These are phyloP conservation scores for Salix exigua DNA, from an alignment of 345 rosid genomes.

Conservation along the genomic window DNA sequence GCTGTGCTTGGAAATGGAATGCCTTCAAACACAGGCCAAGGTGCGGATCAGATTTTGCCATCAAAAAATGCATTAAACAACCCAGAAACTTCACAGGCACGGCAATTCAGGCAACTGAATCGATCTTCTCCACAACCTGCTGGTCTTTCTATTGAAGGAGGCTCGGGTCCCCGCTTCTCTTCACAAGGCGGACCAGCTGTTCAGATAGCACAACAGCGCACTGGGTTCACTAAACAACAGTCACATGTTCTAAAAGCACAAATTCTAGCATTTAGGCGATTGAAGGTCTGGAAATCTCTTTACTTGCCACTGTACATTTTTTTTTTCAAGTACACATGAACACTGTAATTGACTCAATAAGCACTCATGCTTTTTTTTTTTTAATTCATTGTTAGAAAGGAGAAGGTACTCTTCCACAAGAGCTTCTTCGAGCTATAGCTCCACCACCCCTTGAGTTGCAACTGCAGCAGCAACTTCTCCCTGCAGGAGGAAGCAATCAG, in stretches of 20 bases:
- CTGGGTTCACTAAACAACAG: constrained; percentile 88
- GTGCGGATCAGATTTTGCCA: constrained; percentile 50
- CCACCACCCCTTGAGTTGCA: constrained; percentile 88
- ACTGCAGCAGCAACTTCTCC: constrained; percentile 47
- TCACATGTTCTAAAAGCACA: constrained; percentile 98
- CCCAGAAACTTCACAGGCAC: constrained; percentile 59
- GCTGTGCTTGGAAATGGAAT: constrained; percentile 58
- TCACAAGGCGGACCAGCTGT: constrained; percentile 52
- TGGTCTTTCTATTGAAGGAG: constrained; percentile 50
- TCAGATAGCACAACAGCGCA: constrained; percentile 50
- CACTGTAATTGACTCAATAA: background rate
- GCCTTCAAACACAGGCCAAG: constrained; percentile 50
- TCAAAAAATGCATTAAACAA: constrained; percentile 44
- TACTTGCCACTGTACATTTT: background rate
- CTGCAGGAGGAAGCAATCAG: constrained; percentile 53
- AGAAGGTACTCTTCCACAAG: constrained; percentile 85
- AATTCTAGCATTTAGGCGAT: constrained; percentile 89
- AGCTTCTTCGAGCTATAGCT: constrained; percentile 85
- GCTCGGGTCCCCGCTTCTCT: constrained; percentile 32
- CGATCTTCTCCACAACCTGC: constrained; percentile 53
- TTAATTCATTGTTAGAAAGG: constrained; percentile 67
- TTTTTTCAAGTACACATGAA: background rate
- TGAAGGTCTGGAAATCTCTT: constrained; percentile 56
- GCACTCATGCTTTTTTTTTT: constrained; percentile 6
- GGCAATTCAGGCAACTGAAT: constrained; percentile 58